Evolutionary conservation across 768 basidiomycete species (phyloP).

Genomic region (Trametes cubensis): DNA sequence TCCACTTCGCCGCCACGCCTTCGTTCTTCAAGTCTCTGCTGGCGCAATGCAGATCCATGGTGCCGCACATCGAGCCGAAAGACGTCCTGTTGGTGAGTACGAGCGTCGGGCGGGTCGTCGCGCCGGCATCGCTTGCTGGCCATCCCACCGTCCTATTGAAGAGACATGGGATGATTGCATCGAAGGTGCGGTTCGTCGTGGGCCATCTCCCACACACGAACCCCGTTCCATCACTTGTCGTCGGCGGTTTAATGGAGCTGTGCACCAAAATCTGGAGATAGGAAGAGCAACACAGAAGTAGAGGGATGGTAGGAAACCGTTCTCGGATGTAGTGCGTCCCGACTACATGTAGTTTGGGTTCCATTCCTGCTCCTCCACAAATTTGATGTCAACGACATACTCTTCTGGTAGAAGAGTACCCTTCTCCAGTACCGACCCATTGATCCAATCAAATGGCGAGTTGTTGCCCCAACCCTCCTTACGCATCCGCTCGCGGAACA

Average conservation of each 20-base stretch:
- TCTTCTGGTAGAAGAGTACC: slow-evolving; percentile 22
- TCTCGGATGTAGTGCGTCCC: no score
- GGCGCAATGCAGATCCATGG: neutral
- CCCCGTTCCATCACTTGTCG: no score
- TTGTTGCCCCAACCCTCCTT: slow-evolving; percentile 17
- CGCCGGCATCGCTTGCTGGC: neutral
- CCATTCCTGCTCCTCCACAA: slow-evolving; percentile 8
- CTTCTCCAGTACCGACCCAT: neutral
- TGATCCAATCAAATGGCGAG: slow-evolving; percentile 18
- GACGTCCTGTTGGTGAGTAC: neutral
- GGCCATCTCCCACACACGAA: no score
- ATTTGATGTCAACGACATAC: slow-evolving; percentile 6
- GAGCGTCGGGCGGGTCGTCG: neutral
- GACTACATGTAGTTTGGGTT: neutral
- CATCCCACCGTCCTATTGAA: no score
- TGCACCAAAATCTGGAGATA: no score
- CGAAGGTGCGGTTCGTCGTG: no score
- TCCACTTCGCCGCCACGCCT: neutral
- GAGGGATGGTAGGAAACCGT: neutral
- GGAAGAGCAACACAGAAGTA: no score
- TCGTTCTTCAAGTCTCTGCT: neutral
- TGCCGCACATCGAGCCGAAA: neutral
- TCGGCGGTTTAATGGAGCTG: neutral
- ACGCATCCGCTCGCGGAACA: slow-evolving; percentile 21
- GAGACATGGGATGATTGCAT: no score